These are phyloP conservation scores for Microcyclospora pomicola DNA, from an alignment of 2,329 filamentous ascomycete species.

Conservation along the genomic window DNA sequence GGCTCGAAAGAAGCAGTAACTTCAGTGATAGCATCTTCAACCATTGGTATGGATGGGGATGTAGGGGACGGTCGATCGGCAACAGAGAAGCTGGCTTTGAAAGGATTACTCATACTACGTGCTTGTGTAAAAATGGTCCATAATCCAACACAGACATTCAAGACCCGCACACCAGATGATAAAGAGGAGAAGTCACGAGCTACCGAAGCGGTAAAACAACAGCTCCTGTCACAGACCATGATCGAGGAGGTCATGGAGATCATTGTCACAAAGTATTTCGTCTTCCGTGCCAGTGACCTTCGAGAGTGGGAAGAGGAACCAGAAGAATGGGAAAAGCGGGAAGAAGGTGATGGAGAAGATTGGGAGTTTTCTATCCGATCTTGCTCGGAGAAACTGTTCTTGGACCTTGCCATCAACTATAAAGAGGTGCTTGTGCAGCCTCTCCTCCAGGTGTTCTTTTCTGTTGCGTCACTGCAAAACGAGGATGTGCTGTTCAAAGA, in stretches of 20 bases:
- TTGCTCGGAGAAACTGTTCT: conserved; percentile 84
- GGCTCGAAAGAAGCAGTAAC: conserved; percentile 35
- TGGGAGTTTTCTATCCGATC: conserved; percentile 89
- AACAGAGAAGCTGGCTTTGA: conserved; percentile 64
- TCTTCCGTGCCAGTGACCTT: conserved; percentile 73
- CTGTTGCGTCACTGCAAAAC: conserved; percentile 52
- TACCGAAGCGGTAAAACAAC: conserved; percentile 52
- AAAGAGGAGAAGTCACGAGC: conserved; percentile 65
- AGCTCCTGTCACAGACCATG: conserved; percentile 63
- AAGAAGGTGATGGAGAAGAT: conserved; percentile 70
- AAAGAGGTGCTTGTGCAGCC: conserved; percentile 68
- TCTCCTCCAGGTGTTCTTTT: conserved; percentile 68
- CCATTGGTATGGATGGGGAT: conserved; percentile 33
- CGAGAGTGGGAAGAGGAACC: conserved; percentile 88
- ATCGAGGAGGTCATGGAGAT: conserved; percentile 70
- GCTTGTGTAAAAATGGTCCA: conserved; percentile 78
- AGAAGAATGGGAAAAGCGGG: conserved; percentile 86
- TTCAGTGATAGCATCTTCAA: conserved; percentile 19
- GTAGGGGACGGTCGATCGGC: conserved; percentile 28
- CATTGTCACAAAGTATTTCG: conserved; percentile 75
- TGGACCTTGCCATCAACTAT: conserved; percentile 81
- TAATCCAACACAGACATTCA: conserved; percentile 67
- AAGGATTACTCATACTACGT: conserved; percentile 68
- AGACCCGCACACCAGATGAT: conserved; percentile 59
- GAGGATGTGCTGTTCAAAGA: conserved; percentile 74